Evolutionary conservation across 78 protist species (phyloP), one percentile per base, ranked within the genome.

Genomic region (Dictyostelium firmibasis): DNA sequence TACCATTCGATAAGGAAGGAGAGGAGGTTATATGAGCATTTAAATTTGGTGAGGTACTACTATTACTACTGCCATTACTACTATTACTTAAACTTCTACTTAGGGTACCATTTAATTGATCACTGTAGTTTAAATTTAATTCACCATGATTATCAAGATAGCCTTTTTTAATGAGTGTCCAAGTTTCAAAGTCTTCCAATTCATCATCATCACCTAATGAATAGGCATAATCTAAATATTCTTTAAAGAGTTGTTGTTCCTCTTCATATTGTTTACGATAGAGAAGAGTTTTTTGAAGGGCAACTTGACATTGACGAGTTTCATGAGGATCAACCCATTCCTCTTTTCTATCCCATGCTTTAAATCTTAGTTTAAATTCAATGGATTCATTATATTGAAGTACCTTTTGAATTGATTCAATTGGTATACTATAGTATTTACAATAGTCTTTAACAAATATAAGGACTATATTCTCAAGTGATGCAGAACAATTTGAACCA

Each of bases 271-370:
- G 93, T 25, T 76, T 75, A 35, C 93, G 60, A 23, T 76, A 86
- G 35, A 31, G 85, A 6, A 86, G 38, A 11, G 93, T 86, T 14
- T 62, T 33, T 29, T 35, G 78, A 4, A 86, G 77, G 2, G 79
- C 31, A 4, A 86, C 35, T 53, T 77, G 93, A 23, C 81, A 47
- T 36, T 50, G 44, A 77, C 93, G 79, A 9, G 69, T 77, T 41
- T 86, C 93, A 13, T 77, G 60, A 18, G 93, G 93, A 62, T 86
- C 93, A 9, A 86, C 41, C n/a, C 64, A 36, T 36, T 43, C 77
- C n/a, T 86, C 93, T 41, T 77, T 86, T 60, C 85, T 75, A 77
- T 86, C 93, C 93, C 93, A 86, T 38, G 79, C 93, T n/a, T 41
- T 33, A 67, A 86, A 77, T n/a, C 50, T 43, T 14, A 60, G 18